Percentiles rank a stretch among this genome's conserved stretches.
phyloP scores from a whole-genome alignment of 352 stramenopile genomes.

The Phytophthora kernoviae region DNA sequence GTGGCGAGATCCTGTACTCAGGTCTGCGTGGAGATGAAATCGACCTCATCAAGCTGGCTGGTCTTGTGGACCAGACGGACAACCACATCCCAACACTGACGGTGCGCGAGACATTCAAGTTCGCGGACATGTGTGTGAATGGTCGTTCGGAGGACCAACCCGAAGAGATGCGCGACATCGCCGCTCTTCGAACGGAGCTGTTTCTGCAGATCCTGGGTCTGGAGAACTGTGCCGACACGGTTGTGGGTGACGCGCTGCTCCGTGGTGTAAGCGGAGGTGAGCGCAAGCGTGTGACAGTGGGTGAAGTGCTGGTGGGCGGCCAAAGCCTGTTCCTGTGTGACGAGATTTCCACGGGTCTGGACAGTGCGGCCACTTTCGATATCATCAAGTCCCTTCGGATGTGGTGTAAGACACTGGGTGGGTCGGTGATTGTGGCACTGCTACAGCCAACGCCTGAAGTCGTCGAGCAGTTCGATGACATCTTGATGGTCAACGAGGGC shows the following conservation, averaged over 20 bases:
- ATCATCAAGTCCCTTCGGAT: slow-evolving; percentile 60
- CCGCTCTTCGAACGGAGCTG: slow-evolving; percentile 62
- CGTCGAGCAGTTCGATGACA: slow-evolving; percentile 94
- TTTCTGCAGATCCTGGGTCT: slow-evolving; percentile 87
- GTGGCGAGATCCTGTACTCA: slow-evolving; percentile 65
- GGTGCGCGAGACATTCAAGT: slow-evolving; percentile 37
- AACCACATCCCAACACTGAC: slow-evolving; percentile 34
- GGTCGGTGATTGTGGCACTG: slow-evolving; percentile 38
- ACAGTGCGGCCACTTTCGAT: slow-evolving; percentile 58
- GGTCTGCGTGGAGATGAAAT: slow-evolving; percentile 59
- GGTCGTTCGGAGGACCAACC: slow-evolving; percentile 52
- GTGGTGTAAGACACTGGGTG: slow-evolving; percentile 45
- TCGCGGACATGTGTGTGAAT: slow-evolving; percentile 45
- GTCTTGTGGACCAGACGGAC: slow-evolving; percentile 54
- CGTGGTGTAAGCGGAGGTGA: slow-evolving; percentile 92
- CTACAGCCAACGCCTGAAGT: slow-evolving; percentile 86
- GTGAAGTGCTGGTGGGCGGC: slow-evolving; percentile 47
- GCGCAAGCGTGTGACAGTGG: slow-evolving; percentile 87
- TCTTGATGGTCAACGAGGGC: slow-evolving; percentile 94
- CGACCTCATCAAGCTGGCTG: slow-evolving; percentile 67
- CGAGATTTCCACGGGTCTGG: slow-evolving; percentile 65
- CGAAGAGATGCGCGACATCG: slow-evolving; percentile 73
- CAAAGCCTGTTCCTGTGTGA: slow-evolving; percentile 82
- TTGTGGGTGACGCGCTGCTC: slow-evolving; percentile 87
- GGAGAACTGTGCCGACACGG: slow-evolving; percentile 90